Evolutionary conservation across 2,329 filamentous ascomycete species (phyloP).

Genomic region (Cercospora janseana): DNA sequence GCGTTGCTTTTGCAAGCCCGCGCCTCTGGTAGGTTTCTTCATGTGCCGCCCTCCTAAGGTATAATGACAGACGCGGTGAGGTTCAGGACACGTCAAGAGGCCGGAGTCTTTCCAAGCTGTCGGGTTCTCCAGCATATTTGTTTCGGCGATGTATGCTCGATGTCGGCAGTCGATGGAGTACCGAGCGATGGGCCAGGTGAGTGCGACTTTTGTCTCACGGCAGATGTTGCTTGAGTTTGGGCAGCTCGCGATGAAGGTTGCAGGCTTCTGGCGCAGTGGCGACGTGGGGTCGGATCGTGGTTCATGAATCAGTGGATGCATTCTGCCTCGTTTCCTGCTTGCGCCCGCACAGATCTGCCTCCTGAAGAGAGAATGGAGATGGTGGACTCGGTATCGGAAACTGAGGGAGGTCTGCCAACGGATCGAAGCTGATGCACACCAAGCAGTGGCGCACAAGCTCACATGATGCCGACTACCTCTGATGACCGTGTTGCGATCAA

Average conservation of each 20-base stretch:
- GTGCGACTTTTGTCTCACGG: not conserved
- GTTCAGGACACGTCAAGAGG: slow-evolving; percentile 2
- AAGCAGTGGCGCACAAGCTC: not conserved
- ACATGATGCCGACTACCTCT: not conserved
- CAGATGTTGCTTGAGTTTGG: no score
- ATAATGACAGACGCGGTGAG: slow-evolving; percentile 11
- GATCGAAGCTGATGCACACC: no score
- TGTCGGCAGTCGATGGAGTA: slow-evolving; percentile 3
- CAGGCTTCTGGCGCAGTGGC: not conserved
- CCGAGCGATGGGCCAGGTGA: no score
- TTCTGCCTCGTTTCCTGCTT: no score
- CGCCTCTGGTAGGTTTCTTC: slow-evolving; percentile 4
- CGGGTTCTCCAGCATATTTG: not conserved
- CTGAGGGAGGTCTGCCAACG: no score
- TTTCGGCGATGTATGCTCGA: not conserved
- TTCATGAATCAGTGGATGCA: slow-evolving; percentile 1
- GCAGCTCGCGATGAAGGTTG: not conserved
- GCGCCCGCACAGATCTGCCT: no score
- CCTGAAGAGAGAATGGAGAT: no score
- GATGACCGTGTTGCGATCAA: not conserved
- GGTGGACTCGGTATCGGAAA: no score
- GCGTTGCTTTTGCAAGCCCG: not conserved
- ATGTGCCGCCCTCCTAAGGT: slow-evolving; percentile 2
- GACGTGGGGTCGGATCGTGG: not conserved
- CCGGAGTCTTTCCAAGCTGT: not conserved